Conservation (phyloP, 495 filamentous ascomycete genomes). For the Aspergillus steynii region DNA sequence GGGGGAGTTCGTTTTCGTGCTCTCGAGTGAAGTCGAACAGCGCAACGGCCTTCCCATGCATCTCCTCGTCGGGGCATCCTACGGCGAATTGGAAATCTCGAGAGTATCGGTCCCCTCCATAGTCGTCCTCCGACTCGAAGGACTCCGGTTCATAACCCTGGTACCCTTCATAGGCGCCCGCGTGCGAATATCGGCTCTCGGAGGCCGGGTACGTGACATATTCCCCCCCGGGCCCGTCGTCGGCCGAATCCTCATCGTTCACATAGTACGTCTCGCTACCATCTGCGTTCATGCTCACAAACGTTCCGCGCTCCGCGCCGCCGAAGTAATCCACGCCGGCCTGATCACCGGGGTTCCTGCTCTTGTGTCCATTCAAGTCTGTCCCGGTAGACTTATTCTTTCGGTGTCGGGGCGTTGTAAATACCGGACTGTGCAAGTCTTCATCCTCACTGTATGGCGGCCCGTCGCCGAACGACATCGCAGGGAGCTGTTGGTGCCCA, state of each 20-base stretch:
- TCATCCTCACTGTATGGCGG: conserved; percentile 98
- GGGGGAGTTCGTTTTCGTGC: conserved; percentile 92
- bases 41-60: conserved; percentile 95
- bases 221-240: conserved; percentile 76
- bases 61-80: conserved; percentile 92
- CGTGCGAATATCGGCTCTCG: conserved; percentile 57
- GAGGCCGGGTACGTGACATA: conserved; percentile 76
- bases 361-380: conserved; percentile 43
- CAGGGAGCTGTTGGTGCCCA: conserved; percentile 67
- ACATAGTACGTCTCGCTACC: conserved; percentile 79
- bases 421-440: conserved; percentile 88
- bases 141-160: conserved; percentile 54
- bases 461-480: conserved; percentile 85
- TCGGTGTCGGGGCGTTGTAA: conserved; percentile 72
- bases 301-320: conserved; percentile 61
- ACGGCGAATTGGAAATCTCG: conserved; percentile 94
- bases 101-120: conserved; percentile 67
- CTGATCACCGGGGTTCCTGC: conserved; percentile 41
- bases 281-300: conserved; percentile 67
- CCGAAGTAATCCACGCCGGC: conserved; percentile 29
- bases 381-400: conserved; percentile 73
- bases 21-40: conserved; percentile 93
- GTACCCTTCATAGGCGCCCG: conserved; percentile 48
- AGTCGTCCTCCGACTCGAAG: conserved; percentile 64
- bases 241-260: conserved; percentile 57